Evolutionary conservation across 2,329 filamentous ascomycete species (phyloP), one percentile per base, ranked within the genome.

Genomic region (Beauveria varroae): DNA sequence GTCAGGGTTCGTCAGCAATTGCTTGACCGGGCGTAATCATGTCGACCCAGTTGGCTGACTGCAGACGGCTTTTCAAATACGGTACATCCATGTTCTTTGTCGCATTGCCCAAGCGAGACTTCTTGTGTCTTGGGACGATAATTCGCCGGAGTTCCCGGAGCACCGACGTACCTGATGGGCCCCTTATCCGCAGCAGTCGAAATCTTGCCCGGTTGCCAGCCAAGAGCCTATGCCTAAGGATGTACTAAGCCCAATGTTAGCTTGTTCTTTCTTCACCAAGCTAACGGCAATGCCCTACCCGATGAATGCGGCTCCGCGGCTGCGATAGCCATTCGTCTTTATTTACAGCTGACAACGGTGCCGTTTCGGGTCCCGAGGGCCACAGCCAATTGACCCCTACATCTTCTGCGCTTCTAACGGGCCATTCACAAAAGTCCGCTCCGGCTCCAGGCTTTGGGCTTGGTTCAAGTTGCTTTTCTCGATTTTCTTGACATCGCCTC

Each of bases 71-170:
- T 46, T n/a, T 60, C 41, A 47, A 49, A 41, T 28, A 53, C 20
- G 34, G 12, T 37, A 16, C 34, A 37, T 37, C 4, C 8, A 22
- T 6, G 2, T n/a, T 5, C 47, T 26, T 10, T 44, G 37, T 43
- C 14, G 18, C 40, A 16, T 46, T 20, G 57, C 14, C 50, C 26
- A 44, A 37, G 6, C 22, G 2, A 24, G 24, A 40, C 57, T 30
- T 52, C n/a, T n/a, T 30, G n/a, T 20, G 34, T 46, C 49, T 28
- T 26, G 18, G n/a, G 26, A 60, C 57, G 57, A 60, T 60, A 60
- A 60, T 60, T 60, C 57, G 22, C 57, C 57, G 57, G 57, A 60
- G 41, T 60, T 28, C 22, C 46, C 49, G 47, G 50, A 46, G 47
- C 40, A 14, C 40, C 26, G 40, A 30, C 28, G 5, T 26, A 28